phyloP scores from a whole-genome alignment of 2,329 filamentous ascomycete species.

The Allantophomopsis cytisporea region DNA sequence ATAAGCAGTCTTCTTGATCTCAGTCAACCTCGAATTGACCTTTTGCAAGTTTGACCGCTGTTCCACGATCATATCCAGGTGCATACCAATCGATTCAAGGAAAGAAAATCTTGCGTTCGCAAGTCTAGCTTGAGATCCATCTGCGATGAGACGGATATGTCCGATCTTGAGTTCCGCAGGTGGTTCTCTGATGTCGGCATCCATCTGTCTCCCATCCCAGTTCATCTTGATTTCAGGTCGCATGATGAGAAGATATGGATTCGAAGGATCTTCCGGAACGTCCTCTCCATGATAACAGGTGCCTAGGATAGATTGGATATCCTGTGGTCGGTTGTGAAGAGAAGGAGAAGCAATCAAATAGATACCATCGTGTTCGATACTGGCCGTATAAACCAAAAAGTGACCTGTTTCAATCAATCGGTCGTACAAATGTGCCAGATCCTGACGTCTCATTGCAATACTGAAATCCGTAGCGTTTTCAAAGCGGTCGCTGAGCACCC shows the following conservation, averaged over 20 bases:
- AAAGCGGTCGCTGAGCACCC: constrained; percentile 82
- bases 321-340: constrained; percentile 59
- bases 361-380: constrained; percentile 59
- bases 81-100: constrained; percentile 63
- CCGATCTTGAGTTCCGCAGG: constrained; percentile 77
- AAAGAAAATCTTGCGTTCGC: constrained; percentile 69
- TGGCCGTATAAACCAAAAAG: constrained; percentile 66
- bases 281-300: constrained; percentile 63
- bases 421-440: constrained; percentile 67
- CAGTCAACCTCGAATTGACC: constrained; percentile 80
- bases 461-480: constrained; percentile 96
- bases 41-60: constrained; percentile 86
- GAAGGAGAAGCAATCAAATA: constrained; percentile 77
- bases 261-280: constrained; percentile 58
- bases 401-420: constrained; percentile 72
- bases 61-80: constrained; percentile 81
- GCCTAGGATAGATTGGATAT: constrained; percentile 76
- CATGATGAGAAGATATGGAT: constrained; percentile 77
- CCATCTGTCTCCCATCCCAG: constrained; percentile 72
- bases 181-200: constrained; percentile 60
- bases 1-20: constrained; percentile 91
- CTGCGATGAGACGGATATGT: constrained; percentile 76
- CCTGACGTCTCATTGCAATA: constrained; percentile 53
- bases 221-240: constrained; percentile 64
- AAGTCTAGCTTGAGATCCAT: constrained; percentile 69